A percentile compares a stretch with the other conserved stretches of the same genome.
Conservation (phyloP, 2,329 filamentous ascomycete genomes). For the Beauveria australis region DNA sequence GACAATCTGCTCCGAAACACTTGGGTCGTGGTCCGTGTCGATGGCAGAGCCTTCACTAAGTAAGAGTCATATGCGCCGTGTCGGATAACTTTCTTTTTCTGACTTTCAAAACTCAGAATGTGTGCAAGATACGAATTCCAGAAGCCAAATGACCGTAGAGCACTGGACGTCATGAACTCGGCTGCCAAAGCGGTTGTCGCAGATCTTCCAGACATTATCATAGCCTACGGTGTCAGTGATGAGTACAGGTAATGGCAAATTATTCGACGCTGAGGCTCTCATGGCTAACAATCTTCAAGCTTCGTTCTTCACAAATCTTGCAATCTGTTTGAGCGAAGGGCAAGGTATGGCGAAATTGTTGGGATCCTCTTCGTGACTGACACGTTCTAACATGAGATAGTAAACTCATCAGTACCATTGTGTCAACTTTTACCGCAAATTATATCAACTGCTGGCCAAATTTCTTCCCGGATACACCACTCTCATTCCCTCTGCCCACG, state of each 20-base stretch:
- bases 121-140: constrained; percentile 75
- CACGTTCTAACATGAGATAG: constrained; percentile 33
- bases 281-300: constrained; percentile 33
- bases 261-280: too few species aligned
- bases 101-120: constrained; percentile 44
- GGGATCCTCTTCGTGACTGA: not conserved
- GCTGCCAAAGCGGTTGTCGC: constrained; percentile 79
- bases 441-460: constrained; percentile 75
- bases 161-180: constrained; percentile 88
- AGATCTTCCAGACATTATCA: constrained; percentile 73
- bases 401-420: constrained; percentile 84
- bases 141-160: constrained; percentile 87
- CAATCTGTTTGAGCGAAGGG: constrained; percentile 75
- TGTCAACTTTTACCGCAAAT: constrained; percentile 87
- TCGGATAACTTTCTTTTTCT: not conserved
- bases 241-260: constrained; percentile 63
- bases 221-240: constrained; percentile 91
- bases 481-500: constrained; percentile 70
- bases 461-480: constrained; percentile 62
- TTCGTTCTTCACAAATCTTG: constrained; percentile 84
- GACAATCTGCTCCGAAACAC: constrained; percentile 80
- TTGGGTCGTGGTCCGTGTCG: constrained; percentile 90
- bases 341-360: constrained; percentile 49
- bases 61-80: constrained; percentile 29
- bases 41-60: constrained; percentile 94